Percentiles rank a stretch among this genome's conserved stretches.
Conservation (phyloP, 371 early-diverging fungal species). For the Mortierella sp. region DNA sequence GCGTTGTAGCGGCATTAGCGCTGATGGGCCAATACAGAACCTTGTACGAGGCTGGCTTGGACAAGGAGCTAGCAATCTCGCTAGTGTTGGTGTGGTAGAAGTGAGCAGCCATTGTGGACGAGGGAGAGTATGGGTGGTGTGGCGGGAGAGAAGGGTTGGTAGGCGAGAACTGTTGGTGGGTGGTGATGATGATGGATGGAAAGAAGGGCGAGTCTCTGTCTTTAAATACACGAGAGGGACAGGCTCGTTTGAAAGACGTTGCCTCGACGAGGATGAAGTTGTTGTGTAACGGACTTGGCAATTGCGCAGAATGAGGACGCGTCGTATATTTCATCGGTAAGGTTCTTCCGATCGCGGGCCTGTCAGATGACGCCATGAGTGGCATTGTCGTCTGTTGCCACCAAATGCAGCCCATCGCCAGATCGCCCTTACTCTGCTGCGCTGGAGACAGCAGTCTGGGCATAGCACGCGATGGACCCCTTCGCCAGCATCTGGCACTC, state of each 20-base stretch:
- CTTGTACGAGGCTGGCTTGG: slow-evolving; percentile 25
- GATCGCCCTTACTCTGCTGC: neutral
- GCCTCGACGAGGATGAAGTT: no score
- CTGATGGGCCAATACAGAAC: slow-evolving; percentile 20
- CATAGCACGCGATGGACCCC: slow-evolving; percentile 6
- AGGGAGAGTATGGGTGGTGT: neutral
- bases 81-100: slow-evolving; percentile 8
- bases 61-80: slow-evolving; percentile 10
- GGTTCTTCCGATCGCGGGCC: no score
- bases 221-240: no score
- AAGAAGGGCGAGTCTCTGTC: no score
- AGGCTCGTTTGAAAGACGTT: no score
- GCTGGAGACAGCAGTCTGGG: slow-evolving; percentile 7
- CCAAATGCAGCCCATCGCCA: no score
- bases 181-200: neutral
- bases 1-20: slow-evolving; percentile 11
- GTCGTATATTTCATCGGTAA: no score
- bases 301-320: no score
- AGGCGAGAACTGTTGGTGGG: neutral
- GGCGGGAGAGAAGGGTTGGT: neutral
- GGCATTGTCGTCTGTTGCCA: neutral
- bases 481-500: slow-evolving; percentile 17
- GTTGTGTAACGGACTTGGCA: no score
- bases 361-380: neutral
- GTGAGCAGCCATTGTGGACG: slow-evolving; percentile 11